Conservation (phyloP, 345 rosid genomes). For the Salix udensis region DNA sequence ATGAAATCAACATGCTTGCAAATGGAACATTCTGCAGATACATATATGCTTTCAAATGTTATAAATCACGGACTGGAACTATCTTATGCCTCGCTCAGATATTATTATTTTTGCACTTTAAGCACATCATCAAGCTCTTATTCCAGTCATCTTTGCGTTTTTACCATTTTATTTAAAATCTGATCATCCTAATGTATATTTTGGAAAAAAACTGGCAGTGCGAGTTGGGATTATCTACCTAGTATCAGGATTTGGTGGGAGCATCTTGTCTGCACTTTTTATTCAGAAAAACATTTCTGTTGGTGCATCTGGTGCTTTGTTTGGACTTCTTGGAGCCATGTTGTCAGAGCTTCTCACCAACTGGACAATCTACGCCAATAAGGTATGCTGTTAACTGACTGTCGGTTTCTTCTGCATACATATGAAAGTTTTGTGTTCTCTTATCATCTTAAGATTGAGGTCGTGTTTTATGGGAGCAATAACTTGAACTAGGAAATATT, state of each 20-base stretch:
- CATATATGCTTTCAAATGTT: neutral
- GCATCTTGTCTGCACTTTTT: slow-evolving; percentile 73
- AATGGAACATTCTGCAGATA: neutral
- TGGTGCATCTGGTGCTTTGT: slow-evolving; percentile 99
- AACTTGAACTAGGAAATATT: neutral
- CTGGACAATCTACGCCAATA: slow-evolving; percentile 79
- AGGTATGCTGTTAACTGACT: slow-evolving; percentile 36
- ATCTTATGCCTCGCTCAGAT: neutral
- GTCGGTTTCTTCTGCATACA: neutral
- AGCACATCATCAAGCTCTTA: neutral
- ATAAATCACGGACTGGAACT: neutral
- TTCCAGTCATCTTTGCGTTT: neutral
- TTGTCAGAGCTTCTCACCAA: slow-evolving; percentile 83
- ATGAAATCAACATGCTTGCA: neutral
- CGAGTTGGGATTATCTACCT: slow-evolving; percentile 74
- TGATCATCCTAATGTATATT: neutral
- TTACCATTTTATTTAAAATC: neutral
- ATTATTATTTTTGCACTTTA: neutral
- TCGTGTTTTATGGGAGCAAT: neutral
- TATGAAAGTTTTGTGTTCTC: neutral
- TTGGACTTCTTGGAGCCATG: slow-evolving; percentile 98
- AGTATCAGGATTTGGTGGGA: slow-evolving; percentile 79
- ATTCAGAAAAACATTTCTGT: slow-evolving; percentile 68
- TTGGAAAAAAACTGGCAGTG: slow-evolving; percentile 38
- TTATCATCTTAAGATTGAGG: neutral